Conservation (phyloP, 2,329 filamentous ascomycete species). For the Calonectria fujianensis region DNA sequence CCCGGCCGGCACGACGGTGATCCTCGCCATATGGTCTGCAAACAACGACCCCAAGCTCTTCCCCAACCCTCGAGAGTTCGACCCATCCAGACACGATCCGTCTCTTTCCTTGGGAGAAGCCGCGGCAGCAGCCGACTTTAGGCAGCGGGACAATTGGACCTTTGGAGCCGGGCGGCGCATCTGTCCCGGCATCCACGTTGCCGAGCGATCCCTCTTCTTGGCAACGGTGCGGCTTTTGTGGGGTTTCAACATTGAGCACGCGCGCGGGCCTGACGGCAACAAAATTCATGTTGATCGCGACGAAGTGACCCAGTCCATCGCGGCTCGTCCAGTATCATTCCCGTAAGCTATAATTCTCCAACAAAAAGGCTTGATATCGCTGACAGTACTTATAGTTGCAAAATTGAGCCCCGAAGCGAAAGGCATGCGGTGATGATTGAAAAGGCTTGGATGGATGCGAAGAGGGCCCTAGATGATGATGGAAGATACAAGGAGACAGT, state of each 20-base stretch:
- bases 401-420: neutral
- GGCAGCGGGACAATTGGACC: constrained; percentile 3
- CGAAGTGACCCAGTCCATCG: neutral
- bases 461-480: neutral
- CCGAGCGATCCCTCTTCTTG: neutral
- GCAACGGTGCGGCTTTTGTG: neutral
- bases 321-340: neutral
- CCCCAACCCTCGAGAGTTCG: neutral
- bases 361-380: neutral
- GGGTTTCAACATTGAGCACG: neutral
- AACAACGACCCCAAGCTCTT: constrained; percentile 3
- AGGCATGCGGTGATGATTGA: neutral
- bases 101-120: neutral
- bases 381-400: neutral
- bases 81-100: neutral
- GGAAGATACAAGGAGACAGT: neutral
- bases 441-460: neutral
- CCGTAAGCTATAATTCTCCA: neutral
- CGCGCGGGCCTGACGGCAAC: neutral
- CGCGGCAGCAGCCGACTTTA: neutral
- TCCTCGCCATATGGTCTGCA: neutral
- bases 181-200: neutral
- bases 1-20: neutral
- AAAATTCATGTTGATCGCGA: neutral
- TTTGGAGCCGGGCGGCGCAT: constrained; percentile 1